Evolutionary conservation across 768 basidiomycete species (phyloP).

Genomic region (Naganishia vishniacii): DNA sequence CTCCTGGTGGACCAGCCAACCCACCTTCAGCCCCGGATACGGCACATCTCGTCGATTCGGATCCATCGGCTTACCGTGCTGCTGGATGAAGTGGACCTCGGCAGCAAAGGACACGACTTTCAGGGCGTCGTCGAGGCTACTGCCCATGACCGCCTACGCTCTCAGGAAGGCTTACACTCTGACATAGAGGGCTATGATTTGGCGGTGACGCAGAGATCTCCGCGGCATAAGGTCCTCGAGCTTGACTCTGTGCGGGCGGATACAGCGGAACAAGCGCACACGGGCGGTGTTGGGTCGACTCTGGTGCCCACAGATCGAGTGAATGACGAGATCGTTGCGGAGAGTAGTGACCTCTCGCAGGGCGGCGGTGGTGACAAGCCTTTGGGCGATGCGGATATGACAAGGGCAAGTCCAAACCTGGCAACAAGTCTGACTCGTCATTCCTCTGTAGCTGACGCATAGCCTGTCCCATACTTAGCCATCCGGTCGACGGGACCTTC

Average conservation of each 20-base stretch:
- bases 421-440: no score
- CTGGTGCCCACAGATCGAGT: not conserved
- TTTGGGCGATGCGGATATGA: no score
- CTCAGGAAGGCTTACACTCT: not conserved
- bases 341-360: not conserved
- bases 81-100: not conserved
- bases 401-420: no score
- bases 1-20: not conserved
- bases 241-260: not conserved
- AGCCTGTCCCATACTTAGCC: not conserved
- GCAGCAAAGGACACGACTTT: not conserved
- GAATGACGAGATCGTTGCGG: not conserved
- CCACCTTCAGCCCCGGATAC: constrained; percentile 28
- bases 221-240: not conserved
- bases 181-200: constrained; percentile 13
- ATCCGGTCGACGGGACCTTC: not conserved
- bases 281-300: not conserved
- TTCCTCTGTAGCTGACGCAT: not conserved
- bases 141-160: no score
- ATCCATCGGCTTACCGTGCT: constrained; percentile 20
- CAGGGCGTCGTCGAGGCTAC: no score
- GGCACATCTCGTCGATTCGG: constrained; percentile 32
- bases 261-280: not conserved
- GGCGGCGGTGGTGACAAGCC: not conserved
- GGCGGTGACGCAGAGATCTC: not conserved